Conservation (phyloP, 140 eudicot genomes). For the Oenanthe javanica region DNA sequence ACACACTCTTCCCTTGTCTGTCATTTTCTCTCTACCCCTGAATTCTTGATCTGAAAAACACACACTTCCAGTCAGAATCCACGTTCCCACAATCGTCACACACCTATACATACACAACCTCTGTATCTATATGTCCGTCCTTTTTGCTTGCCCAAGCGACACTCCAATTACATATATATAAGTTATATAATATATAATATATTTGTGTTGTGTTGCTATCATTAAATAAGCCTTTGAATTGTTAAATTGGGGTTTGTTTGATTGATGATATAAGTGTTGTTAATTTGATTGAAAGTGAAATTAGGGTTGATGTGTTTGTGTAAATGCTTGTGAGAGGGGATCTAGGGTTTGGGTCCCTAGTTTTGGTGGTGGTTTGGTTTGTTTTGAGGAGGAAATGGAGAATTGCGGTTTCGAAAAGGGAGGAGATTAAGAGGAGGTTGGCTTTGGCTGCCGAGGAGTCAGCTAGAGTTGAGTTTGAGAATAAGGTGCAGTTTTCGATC, state of each 20-base stretch:
- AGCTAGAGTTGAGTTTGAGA: constrained; percentile 55
- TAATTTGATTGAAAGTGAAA: constrained; percentile 13
- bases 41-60: constrained; percentile 37
- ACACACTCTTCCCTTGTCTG: neutral
- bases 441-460: constrained; percentile 63
- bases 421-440: constrained; percentile 60
- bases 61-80: constrained; percentile 11
- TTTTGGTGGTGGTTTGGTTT: constrained; percentile 33
- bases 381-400: constrained; percentile 61
- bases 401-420: constrained; percentile 47
- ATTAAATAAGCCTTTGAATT: neutral
- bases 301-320: constrained; percentile 23
- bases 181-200: too few species aligned
- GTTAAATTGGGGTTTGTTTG: neutral
- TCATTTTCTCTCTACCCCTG: constrained; percentile 25
- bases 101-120: neutral
- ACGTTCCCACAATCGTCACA: constrained; percentile 13
- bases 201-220: neutral
- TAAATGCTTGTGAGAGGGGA: constrained; percentile 56
- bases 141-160: constrained; percentile 4
- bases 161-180: neutral
- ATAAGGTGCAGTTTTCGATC: constrained; percentile 20
- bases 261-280: constrained; percentile 3
- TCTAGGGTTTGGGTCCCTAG: constrained; percentile 51
- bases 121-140: neutral